Evolutionary conservation across 768 basidiomycete species (phyloP), one percentile per base, ranked within the genome.

Genomic region (Lanmaoa rubissima): DNA sequence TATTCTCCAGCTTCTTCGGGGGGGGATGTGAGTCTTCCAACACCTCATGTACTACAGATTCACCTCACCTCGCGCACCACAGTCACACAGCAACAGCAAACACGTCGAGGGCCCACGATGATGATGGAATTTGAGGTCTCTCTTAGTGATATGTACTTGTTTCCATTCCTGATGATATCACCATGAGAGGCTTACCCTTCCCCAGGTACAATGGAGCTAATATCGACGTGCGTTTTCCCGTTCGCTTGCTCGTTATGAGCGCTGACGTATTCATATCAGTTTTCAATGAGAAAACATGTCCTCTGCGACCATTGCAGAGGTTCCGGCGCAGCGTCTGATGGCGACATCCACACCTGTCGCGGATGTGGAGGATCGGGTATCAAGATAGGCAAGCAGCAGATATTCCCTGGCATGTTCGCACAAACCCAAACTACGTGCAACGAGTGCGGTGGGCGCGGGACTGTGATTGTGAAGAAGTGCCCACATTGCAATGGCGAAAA

Each of bases 271-370:
- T 38, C 6, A 4, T 1, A 1, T 13, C 62, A 98, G 94, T 96
- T 99, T 73, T 88, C 90, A 77, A 81, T 98, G 69, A 89, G 87
- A 71, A 95, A 96, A 69, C 85, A 86, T 51, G 84, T 96, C 36
- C 86, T 99, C 17, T 99, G 97, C 67, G 94, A 98, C 72, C 92
- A 97, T 69, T 99, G 97, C 75, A 87, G 94, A 67, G 97, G 97
- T 24, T 86, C 92, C 0, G 97, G 97, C 24, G 97, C 97, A 0
- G 90, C 93, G 2, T 90, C 92, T 0, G 91, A 93, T 56, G 73
- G 81, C 8, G 92, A 97, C 67, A 90, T 97, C 47, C 90, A 93
- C 65, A 81, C 83, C n/a, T 99, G 97, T 69, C 70, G 82, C 4
- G 82, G 82, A 12, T 99, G 97, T 68, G 81, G 83, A 51, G 97